Conservation (phyloP, 305 asterid species). For the Fraxinus albicans region DNA sequence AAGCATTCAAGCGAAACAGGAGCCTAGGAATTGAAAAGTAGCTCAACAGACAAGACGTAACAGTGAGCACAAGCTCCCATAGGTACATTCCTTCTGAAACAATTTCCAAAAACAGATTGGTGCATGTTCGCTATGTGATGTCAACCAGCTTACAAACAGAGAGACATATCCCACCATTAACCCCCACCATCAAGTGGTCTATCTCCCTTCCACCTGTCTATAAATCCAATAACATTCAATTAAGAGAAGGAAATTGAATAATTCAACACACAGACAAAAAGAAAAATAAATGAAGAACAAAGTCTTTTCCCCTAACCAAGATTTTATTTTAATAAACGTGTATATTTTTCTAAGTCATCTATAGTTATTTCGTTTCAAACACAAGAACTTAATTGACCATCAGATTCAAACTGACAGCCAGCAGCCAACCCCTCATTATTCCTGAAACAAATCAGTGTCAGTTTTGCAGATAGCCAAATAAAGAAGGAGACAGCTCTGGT, state of each 20-base stretch:
- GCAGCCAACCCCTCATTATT: background rate
- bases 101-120: background rate
- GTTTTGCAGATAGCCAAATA: background rate
- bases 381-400: background rate
- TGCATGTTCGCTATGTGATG: background rate
- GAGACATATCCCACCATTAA: background rate
- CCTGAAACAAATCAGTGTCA: background rate
- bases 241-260: background rate
- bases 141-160: background rate
- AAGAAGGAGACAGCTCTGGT: background rate
- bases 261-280: background rate
- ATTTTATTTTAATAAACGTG: background rate
- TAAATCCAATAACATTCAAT: background rate
- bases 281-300: background rate
- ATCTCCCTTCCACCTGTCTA: background rate
- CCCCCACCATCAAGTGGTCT: background rate
- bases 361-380: background rate
- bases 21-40: background rate
- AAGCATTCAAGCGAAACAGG: background rate
- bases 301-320: background rate
- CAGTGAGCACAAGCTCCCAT: background rate
- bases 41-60: background rate
- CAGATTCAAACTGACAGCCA: background rate
- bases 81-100: background rate
- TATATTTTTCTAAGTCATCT: background rate